Conservation (phyloP, 2,329 filamentous ascomycete species). For the Didymella glomerata region DNA sequence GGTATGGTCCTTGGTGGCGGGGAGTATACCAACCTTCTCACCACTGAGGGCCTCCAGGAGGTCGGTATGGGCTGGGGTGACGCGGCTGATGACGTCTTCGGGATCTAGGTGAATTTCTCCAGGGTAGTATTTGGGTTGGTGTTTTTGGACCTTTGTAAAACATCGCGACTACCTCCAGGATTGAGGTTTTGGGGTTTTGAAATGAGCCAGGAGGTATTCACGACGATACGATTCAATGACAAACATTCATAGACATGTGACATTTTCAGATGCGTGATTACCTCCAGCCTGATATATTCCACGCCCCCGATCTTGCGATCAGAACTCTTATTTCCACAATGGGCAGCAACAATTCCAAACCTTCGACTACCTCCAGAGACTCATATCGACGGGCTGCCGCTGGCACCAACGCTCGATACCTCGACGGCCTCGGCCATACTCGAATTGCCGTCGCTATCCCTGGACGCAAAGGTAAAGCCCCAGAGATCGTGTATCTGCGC, state of each 20-base stretch:
- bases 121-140: not conserved
- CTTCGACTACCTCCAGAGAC: not conserved
- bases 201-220: not conserved
- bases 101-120: not conserved
- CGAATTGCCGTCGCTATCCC: not conserved
- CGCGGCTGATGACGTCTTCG: constrained; percentile 45
- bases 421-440: not conserved
- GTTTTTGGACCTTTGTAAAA: not conserved
- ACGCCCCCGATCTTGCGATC: too few relatives aligned
- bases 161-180: not conserved
- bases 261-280: not conserved
- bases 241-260: constrained; percentile 1
- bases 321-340: not conserved
- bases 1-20: constrained; percentile 3
- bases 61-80: constrained; percentile 26
- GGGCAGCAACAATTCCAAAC: constrained; percentile 3
- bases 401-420: not conserved
- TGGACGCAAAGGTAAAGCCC: not conserved
- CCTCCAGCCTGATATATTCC: not conserved
- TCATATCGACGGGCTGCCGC: not conserved
- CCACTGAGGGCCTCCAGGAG: constrained; percentile 2
- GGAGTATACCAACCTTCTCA: not conserved
- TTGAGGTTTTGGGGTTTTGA: constrained; percentile 1
- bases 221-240: constrained; percentile 1
- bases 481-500: not conserved